Evolutionary conservation across 169 alveolate genomes (phyloP).

Genomic region (Cryptosporidium viatorum): DNA sequence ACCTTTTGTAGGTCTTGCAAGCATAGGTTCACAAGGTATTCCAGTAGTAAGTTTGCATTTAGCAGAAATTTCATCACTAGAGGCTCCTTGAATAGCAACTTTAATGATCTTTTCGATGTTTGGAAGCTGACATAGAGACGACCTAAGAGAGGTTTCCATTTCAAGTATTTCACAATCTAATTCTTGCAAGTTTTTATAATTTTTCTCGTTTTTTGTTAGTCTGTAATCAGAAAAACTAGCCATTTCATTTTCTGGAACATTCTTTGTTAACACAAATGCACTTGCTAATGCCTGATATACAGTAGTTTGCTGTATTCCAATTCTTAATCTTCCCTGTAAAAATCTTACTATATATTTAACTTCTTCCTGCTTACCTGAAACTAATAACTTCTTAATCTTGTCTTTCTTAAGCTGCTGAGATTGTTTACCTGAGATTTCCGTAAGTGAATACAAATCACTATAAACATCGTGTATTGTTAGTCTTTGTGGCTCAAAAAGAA

Average conservation of each 20-base stretch:
- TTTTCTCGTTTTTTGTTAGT: constrained; percentile 60
- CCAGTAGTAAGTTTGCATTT: constrained; percentile 95
- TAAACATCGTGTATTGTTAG: constrained; percentile 85
- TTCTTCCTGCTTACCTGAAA: constrained; percentile 92
- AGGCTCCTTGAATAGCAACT: constrained; percentile 86
- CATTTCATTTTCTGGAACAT: constrained; percentile 79
- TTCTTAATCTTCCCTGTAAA: constrained; percentile 94
- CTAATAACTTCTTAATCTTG: constrained; percentile 89
- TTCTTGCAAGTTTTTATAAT: constrained; percentile 64
- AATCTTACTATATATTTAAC: constrained; percentile 94
- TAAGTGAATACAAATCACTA: constrained; percentile 76
- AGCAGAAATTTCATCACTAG: constrained; percentile 82
- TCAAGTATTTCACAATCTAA: constrained; percentile 65
- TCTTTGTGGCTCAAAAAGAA: constrained; percentile 86
- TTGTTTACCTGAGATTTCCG: constrained; percentile 58
- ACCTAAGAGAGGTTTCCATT: constrained; percentile 88
- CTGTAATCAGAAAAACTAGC: constrained; percentile 77
- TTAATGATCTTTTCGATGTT: constrained; percentile 91
- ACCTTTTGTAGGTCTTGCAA: constrained; percentile 97
- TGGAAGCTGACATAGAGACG: constrained; percentile 93
- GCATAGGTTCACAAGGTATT: constrained; percentile 98
- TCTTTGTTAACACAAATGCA: constrained; percentile 81
- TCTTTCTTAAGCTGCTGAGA: constrained; percentile 81
- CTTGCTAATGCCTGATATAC: constrained; percentile 87
- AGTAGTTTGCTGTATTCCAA: constrained; percentile 95